A percentile compares a stretch with the other conserved stretches of the same genome.
Conservation (phyloP, 2,329 filamentous ascomycete species). For the Colletotrichum neosansevieriae region DNA sequence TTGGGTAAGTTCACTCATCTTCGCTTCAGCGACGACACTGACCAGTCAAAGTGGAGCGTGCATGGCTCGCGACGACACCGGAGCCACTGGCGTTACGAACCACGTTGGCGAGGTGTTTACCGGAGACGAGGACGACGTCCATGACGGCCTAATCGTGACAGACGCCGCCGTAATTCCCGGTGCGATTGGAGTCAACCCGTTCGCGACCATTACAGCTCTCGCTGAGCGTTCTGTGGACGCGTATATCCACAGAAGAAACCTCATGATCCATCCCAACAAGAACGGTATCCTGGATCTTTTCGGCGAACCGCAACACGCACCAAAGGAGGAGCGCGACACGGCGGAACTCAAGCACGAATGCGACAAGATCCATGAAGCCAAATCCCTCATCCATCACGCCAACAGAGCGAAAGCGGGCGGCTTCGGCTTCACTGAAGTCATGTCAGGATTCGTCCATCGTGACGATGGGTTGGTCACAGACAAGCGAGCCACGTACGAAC, state of each 20-base stretch:
- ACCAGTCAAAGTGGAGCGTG: slow-evolving; percentile 64
- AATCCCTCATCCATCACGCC: slow-evolving; percentile 56
- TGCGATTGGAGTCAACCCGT: slow-evolving; percentile 74
- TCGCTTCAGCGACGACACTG: slow-evolving; percentile 32
- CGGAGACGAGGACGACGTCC: slow-evolving; percentile 62
- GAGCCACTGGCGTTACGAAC: slow-evolving; percentile 69
- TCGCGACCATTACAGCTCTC: slow-evolving; percentile 77
- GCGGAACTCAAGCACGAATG: slow-evolving; percentile 50
- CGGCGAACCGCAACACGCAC: slow-evolving; percentile 57
- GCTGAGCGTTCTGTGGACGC: slow-evolving; percentile 72
- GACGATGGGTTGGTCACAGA: slow-evolving; percentile 56
- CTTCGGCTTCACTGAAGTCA: slow-evolving; percentile 73
- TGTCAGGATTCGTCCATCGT: slow-evolving; percentile 71
- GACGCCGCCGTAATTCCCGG: slow-evolving; percentile 73
- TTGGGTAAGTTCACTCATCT: slow-evolving; percentile 59
- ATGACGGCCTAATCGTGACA: slow-evolving; percentile 70
- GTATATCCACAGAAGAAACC: slow-evolving; percentile 55
- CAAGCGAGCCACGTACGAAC: slow-evolving; percentile 63
- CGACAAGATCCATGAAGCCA: slow-evolving; percentile 51
- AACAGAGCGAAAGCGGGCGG: slow-evolving; percentile 59
- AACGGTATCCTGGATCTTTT: slow-evolving; percentile 67
- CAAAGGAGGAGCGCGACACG: slow-evolving; percentile 33
- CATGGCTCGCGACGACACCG: slow-evolving; percentile 71
- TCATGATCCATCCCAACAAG: slow-evolving; percentile 59
- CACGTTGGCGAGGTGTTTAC: slow-evolving; percentile 71